phyloP scores from a whole-genome alignment of 805 yeast genomes.

The Kluyveromyces starmeri region DNA sequence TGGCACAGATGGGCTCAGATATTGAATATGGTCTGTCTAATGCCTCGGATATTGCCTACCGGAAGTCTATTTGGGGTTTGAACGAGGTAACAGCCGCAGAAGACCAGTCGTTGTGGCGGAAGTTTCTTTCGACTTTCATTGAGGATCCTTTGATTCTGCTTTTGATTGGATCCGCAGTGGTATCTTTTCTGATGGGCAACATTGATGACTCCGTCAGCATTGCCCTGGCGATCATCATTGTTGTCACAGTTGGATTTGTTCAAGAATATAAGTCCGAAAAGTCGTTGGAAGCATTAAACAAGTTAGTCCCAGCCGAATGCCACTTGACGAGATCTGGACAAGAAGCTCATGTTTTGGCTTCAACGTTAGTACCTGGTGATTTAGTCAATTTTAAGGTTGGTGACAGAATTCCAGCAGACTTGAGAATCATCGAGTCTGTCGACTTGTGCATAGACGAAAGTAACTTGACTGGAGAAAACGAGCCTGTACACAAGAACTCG shows the following conservation, averaged over 20 bases:
- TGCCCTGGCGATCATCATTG: slow-evolving; percentile 84
- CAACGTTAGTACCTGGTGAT: slow-evolving; percentile 92
- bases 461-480: slow-evolving; percentile 90
- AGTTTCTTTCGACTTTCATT: slow-evolving; percentile 72
- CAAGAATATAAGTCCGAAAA: slow-evolving; percentile 96
- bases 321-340: slow-evolving; percentile 78
- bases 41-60: slow-evolving; percentile 57
- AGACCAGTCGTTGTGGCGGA: slow-evolving; percentile 58
- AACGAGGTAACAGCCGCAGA: slow-evolving; percentile 76
- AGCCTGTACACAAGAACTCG: slow-evolving; percentile 65
- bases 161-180: slow-evolving; percentile 79
- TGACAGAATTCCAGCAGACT: slow-evolving; percentile 94
- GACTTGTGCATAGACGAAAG: slow-evolving; percentile 87
- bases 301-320: slow-evolving; percentile 94
- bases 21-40: slow-evolving; percentile 50
- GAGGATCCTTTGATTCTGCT: slow-evolving; percentile 87
- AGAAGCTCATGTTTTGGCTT: slow-evolving; percentile 75
- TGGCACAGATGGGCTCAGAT: slow-evolving; percentile 54
- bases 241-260: slow-evolving; percentile 93
- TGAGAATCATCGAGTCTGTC: slow-evolving; percentile 68
- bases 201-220: slow-evolving; percentile 93
- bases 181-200: slow-evolving; percentile 91
- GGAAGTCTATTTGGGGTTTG: slow-evolving; percentile 69
- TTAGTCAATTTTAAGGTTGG: slow-evolving; percentile 84
- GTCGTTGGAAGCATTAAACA: slow-evolving; percentile 84